Conservation (phyloP, 495 filamentous ascomycete genomes). For the Hyaloscypha variabilis region DNA sequence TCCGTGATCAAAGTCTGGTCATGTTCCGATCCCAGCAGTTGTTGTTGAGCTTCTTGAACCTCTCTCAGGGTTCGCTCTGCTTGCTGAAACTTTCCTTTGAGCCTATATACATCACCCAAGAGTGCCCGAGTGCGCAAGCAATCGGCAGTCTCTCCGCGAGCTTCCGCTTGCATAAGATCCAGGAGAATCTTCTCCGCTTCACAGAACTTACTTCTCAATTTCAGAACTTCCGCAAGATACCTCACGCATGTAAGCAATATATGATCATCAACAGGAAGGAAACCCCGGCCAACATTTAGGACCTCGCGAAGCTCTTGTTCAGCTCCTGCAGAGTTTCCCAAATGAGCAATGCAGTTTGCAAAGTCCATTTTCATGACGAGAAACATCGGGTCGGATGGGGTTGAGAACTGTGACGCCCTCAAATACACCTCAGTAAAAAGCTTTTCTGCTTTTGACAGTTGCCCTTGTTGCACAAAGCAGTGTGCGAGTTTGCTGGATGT, state of each 20-base stretch:
- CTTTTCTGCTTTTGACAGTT: neutral
- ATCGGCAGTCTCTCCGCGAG: neutral
- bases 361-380: neutral
- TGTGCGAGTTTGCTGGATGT: neutral
- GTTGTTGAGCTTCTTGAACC: neutral
- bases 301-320: neutral
- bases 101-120: neutral
- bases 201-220: neutral
- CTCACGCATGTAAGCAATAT: neutral
- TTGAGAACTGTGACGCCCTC: neutral
- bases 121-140: neutral
- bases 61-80: neutral
- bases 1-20: neutral
- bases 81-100: neutral
- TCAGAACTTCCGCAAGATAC: neutral
- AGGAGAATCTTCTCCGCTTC: neutral
- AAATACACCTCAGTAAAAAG: neutral
- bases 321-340: neutral
- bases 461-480: neutral
- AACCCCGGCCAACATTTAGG: neutral
- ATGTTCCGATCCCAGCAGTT: neutral
- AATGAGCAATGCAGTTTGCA: neutral
- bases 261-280: neutral
- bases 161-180: neutral
- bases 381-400: neutral